Evolutionary conservation across 2,329 filamentous ascomycete species (phyloP).

Genomic region (Colletotrichum sp.): DNA sequence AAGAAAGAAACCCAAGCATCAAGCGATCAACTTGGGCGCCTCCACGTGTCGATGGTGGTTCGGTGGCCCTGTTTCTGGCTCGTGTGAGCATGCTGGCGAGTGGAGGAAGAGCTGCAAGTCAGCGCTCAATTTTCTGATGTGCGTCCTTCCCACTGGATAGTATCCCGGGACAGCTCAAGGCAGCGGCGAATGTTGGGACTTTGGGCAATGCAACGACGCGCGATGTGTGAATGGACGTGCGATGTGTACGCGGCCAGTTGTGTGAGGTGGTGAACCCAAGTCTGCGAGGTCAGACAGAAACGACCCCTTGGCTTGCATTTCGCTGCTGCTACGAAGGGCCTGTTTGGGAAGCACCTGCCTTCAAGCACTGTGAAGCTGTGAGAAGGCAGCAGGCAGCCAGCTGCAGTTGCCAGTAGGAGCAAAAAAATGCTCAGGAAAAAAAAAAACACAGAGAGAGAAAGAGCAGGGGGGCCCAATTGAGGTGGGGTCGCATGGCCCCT

Average conservation of each 20-base stretch:
- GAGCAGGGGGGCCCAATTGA: not conserved
- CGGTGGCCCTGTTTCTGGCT: not conserved
- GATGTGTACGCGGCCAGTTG: not conserved
- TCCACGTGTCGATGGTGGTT: slow-evolving; percentile 19
- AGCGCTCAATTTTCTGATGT: not conserved
- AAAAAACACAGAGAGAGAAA: not conserved
- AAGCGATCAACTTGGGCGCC: slow-evolving; percentile 17
- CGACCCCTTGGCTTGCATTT: not conserved
- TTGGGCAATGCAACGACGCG: not conserved
- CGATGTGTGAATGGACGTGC: not conserved
- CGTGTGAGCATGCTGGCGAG: not conserved
- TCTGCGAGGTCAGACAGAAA: not conserved
- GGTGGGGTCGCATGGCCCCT: slow-evolving; percentile 16
- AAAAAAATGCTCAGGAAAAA: not conserved
- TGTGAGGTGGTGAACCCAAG: not conserved
- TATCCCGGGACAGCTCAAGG: not conserved
- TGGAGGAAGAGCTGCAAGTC: slow-evolving; percentile 8
- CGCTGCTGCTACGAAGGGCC: not conserved
- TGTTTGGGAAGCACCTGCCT: not conserved
- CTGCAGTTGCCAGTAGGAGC: not conserved
- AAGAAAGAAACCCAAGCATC: not conserved
- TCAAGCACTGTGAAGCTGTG: not conserved
- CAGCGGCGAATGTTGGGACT: not conserved
- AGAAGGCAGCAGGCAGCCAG: not conserved
- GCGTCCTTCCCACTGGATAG: not conserved